Evolutionary conservation across 306 rosid genomes (phyloP).

Genomic region (Myrica gale): DNA sequence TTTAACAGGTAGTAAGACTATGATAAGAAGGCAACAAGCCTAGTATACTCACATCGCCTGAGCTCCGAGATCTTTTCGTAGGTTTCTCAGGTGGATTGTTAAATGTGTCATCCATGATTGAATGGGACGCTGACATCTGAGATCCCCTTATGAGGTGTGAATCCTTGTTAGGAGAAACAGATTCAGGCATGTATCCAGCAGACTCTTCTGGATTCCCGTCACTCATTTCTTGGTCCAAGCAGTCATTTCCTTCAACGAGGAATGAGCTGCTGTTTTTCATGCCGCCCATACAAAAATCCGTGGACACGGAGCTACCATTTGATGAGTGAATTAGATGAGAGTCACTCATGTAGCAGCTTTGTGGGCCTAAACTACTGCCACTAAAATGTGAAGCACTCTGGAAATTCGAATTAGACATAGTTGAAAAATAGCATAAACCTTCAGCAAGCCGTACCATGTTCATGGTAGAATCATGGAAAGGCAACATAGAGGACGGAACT

Average conservation of each 20-base stretch:
- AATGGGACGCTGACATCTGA: conserved; percentile 30
- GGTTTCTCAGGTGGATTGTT: conserved; percentile 25
- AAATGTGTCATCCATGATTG: conserved; percentile 22
- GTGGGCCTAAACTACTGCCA: conserved; percentile 21
- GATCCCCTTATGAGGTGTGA: conserved; percentile 26
- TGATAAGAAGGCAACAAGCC: not conserved
- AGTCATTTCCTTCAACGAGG: conserved; percentile 33
- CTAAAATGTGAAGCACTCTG: conserved; percentile 19
- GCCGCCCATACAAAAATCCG: conserved; percentile 33
- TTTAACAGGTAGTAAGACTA: not conserved
- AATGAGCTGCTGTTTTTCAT: conserved; percentile 20
- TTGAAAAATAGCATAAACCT: conserved; percentile 38
- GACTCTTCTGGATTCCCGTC: conserved; percentile 38
- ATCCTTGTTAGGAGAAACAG: conserved; percentile 27
- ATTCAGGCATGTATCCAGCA: conserved; percentile 23
- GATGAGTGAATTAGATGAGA: conserved; percentile 29
- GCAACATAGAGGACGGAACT: conserved; percentile 52
- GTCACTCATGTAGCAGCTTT: conserved; percentile 23
- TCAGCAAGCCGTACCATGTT: conserved; percentile 31
- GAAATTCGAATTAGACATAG: conserved; percentile 20
- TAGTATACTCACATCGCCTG: conserved; percentile 44
- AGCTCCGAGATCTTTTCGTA: conserved; percentile 48
- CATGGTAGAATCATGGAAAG: conserved; percentile 36
- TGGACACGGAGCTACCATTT: conserved; percentile 32
- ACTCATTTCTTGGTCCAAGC: conserved; percentile 37